Evolutionary conservation across 2,329 filamentous ascomycete species (phyloP).

Genomic region (Calonectria multiphialidica): DNA sequence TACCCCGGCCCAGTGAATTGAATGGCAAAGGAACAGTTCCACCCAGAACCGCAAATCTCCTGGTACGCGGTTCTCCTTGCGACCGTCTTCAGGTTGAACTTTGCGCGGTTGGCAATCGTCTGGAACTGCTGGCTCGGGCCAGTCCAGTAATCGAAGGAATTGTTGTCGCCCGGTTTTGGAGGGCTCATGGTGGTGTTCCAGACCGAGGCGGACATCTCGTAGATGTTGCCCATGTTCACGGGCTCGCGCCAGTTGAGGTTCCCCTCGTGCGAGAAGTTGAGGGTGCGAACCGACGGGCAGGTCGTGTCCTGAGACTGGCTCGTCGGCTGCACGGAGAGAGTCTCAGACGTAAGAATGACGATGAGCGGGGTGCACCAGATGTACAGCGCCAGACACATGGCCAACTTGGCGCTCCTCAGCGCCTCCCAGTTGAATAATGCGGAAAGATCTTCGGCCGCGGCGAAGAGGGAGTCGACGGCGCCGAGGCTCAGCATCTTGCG

Average conservation of each 20-base stretch:
- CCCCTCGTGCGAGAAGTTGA: slow-evolving; percentile 40
- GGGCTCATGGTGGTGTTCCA: slow-evolving; percentile 35
- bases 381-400: slow-evolving; percentile 41
- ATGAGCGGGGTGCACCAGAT: slow-evolving; percentile 43
- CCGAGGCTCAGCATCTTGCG: slow-evolving; percentile 40
- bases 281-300: slow-evolving; percentile 39
- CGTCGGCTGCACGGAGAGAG: slow-evolving; percentile 30
- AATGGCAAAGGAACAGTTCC: slow-evolving; percentile 40
- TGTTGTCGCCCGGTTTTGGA: slow-evolving; percentile 6
- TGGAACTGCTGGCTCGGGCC: slow-evolving; percentile 33
- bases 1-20: slow-evolving; percentile 40
- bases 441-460: slow-evolving; percentile 39
- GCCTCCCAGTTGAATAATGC: slow-evolving; percentile 42
- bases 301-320: slow-evolving; percentile 26
- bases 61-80: slow-evolving; percentile 28
- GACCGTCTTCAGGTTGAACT: slow-evolving; percentile 34
- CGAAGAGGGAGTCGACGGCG: slow-evolving; percentile 43
- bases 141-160: slow-evolving; percentile 41
- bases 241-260: slow-evolving; percentile 30
- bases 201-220: slow-evolving; percentile 33
- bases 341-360: slow-evolving; percentile 42
- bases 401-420: slow-evolving; percentile 38
- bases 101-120: slow-evolving; percentile 33
- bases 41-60: slow-evolving; percentile 39
- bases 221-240: slow-evolving; percentile 15